These are phyloP conservation scores for Cordyceps tenuipes DNA, from an alignment of 2,329 filamentous ascomycete genomes.

Conservation along the genomic window DNA sequence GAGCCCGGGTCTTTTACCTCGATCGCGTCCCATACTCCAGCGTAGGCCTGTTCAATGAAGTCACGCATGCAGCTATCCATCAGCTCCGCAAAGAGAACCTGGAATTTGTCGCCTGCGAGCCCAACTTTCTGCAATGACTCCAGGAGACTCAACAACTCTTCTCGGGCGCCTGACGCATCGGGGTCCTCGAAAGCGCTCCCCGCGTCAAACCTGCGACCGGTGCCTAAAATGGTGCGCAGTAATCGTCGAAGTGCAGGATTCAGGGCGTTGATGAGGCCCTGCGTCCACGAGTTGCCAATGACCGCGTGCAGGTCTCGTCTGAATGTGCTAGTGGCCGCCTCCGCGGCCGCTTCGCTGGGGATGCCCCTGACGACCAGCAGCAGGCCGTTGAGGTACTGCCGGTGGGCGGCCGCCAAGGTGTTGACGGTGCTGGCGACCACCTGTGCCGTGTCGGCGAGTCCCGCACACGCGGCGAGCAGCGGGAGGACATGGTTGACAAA, in stretches of 20 bases:
- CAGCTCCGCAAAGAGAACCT: constrained; percentile 62
- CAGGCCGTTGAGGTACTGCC: constrained; percentile 48
- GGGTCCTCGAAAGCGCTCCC: constrained; percentile 18
- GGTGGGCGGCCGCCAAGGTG: constrained; percentile 51
- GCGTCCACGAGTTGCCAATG: constrained; percentile 53
- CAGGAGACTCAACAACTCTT: constrained; percentile 47
- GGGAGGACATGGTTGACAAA: constrained; percentile 53
- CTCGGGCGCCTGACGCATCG: constrained; percentile 32
- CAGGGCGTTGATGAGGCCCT: constrained; percentile 45
- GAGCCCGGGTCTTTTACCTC: constrained; percentile 16
- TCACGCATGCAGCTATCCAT: constrained; percentile 58
- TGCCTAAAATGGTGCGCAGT: constrained; percentile 40
- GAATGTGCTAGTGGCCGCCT: constrained; percentile 41
- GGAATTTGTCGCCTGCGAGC: constrained; percentile 59
- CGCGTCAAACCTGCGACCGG: constrained; percentile 13
- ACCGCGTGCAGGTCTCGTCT: constrained; percentile 55
- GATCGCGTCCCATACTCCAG: constrained; percentile 48
- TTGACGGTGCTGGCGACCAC: constrained; percentile 45
- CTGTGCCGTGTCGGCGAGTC: constrained; percentile 34
- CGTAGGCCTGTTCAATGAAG: constrained; percentile 54
- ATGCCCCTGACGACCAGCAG: constrained; percentile 42
- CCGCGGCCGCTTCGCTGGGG: constrained; percentile 27
- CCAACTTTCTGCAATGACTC: constrained; percentile 56
- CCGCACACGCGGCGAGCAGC: constrained; percentile 40
- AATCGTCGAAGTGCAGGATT: constrained; percentile 45